Base-by-base conservation (phyloP, 306 rosid species). In the Cercis canadensis region DNA sequence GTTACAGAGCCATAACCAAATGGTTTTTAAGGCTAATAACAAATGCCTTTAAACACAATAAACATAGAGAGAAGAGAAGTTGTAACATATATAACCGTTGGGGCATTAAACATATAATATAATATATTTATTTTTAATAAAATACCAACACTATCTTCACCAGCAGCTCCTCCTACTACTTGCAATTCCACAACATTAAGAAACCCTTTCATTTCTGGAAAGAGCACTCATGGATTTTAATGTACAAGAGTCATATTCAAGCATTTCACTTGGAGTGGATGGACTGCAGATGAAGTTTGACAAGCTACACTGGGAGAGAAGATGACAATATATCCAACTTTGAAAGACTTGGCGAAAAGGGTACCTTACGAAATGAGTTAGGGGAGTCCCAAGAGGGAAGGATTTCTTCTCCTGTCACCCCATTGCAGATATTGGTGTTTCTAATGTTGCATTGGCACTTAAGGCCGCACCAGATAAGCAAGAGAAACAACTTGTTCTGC, bases 121-220 rank as follows among this genome's bases (percentile, higher is more conserved):
- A n/a, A n/a, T n/a, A n/a, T n/a, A n/a, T n/a, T n/a, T n/a, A n/a
- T n/a, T n/a, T n/a, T n/a, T n/a, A n/a, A n/a, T n/a, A n/a, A n/a
- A n/a, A n/a, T n/a, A n/a, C n/a, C n/a, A n/a, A n/a, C n/a, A n/a
- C n/a, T n/a, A n/a, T 95, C 99, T 83, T 95, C 99, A 59, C 99
- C 99, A 17, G 99, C 99, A 65, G 99, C 97, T 75, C 99, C 99
- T 81, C 99, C 99, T 4, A 96, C 99, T 46, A 95, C 96, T 84
- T 95, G 99, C 67, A 95, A 78, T 82, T 95, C 99, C 69, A 64
- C 58, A 18, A 81, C 84, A 83, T 66, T 89, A 70, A 95, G 96
- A 74, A 89, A 95, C 60, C 92, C 80, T 76, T n/a, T 92, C 96
- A 70, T 80, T 74, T 75, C 86, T 83, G 4, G 89, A 81, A 65